Evolutionary conservation across 1,284 basidiomycete genomes (phyloP), one percentile per base, ranked within the genome.

Genomic region (Sphagnurus paluster): DNA sequence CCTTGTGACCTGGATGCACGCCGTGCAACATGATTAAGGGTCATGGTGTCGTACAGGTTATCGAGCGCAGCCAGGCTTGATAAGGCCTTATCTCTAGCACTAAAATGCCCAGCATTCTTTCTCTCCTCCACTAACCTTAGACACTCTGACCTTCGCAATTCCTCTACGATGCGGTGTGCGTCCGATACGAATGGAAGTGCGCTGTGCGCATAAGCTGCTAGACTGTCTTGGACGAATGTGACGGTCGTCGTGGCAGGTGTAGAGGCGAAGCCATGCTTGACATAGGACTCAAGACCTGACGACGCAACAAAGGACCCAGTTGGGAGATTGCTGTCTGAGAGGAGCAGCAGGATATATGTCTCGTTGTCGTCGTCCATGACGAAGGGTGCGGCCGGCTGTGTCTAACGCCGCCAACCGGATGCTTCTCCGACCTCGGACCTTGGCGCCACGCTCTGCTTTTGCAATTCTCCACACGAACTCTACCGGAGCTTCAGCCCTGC

Each of bases 1-100:
- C 97, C 96, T 66, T 99, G 97, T 2, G 94, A 80, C 51, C 81
- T 87, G 14, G 91, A 95, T 14, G 96, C 93, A 13, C 97, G 76
- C 23, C 90, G 74, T 2, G 90, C 79, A 49, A 97, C 87, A 62
- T 96, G 91, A 58, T 95, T 98, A 35, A 98, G 79, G 1, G 90
- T 87, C 75, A 91, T 90, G 7, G 81, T 66, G 42, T 98, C 91
- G 66, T 94, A 94, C 17, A 89, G 71, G 9, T 76, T 70, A 58
- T 98, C 95, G 20, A 96, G 67, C 13, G 69, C 66, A 2, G 62
- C 53, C 23, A 94, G 69, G 1, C 65, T 57, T 4, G 59, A 56
- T 7, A 90, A 54, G 0, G 60, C 56, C 23, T 53, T 54, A 46
- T 57, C 38, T 19, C 57, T 57, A 14, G 44, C n/a, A n/a, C n/a